Conservation (phyloP, 352 stramenopile species). For the Globisporangium yorkense region DNA sequence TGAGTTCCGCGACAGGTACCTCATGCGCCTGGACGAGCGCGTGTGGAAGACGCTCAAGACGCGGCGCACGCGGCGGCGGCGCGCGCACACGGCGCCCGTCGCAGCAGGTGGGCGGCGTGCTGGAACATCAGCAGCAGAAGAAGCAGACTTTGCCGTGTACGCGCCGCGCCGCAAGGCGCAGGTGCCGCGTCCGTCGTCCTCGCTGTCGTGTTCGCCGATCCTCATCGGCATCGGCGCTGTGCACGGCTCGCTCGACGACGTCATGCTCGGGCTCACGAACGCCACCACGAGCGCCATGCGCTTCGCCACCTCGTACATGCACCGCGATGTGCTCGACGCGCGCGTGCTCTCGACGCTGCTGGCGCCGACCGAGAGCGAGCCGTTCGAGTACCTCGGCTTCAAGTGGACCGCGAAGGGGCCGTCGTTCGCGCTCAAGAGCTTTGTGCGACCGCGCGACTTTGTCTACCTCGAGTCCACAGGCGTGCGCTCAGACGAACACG, state of each 20-base stretch:
- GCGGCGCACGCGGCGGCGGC: neutral
- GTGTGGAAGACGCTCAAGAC: constrained; percentile 21
- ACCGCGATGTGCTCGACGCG: constrained; percentile 21
- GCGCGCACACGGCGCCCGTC: neutral
- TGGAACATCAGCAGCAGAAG: neutral
- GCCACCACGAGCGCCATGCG: constrained; percentile 20
- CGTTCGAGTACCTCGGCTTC: constrained; percentile 23
- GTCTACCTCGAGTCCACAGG: constrained; percentile 22
- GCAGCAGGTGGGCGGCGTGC: neutral
- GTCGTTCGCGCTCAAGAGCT: constrained; percentile 12
- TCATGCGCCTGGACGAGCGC: constrained; percentile 15
- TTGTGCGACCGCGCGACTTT: constrained; percentile 25
- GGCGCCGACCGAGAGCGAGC: constrained; percentile 12
- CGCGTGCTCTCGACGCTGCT: constrained; percentile 22
- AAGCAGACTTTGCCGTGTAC: constrained; percentile 14
- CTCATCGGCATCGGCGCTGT: constrained; percentile 22
- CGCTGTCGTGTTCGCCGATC: constrained; percentile 22
- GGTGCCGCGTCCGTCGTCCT: constrained; percentile 9
- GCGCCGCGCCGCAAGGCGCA: constrained; percentile 5
- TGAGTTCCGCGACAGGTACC: constrained; percentile 19
- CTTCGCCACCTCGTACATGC: constrained; percentile 15
- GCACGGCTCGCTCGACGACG: constrained; percentile 19
- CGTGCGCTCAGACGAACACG: constrained; percentile 4
- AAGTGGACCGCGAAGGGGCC: constrained; percentile 27
- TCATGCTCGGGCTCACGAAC: constrained; percentile 22